These are phyloP conservation scores for Candida khao-thaluensis DNA, from an alignment of 805 yeast species.

Conservation along the genomic window DNA sequence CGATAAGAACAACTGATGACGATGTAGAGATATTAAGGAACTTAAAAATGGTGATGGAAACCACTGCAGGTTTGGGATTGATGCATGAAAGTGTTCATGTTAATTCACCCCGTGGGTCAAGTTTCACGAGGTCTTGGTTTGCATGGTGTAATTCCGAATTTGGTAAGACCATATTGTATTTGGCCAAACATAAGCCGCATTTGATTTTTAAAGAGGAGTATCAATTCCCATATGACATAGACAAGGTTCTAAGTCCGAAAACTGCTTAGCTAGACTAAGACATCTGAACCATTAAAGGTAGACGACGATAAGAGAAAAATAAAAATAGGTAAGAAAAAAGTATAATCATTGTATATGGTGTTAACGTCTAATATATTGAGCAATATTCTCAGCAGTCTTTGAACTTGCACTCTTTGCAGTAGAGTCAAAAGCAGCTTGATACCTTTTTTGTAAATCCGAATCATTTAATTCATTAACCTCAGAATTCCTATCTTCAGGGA, in stretches of 20 bases:
- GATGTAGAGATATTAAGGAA: constrained; percentile 60
- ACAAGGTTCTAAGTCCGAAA: background rate
- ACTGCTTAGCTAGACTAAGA: too few species aligned
- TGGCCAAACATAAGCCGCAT: constrained; percentile 72
- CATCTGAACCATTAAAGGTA: too few species aligned
- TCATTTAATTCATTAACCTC: constrained; percentile 48
- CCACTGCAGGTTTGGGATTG: constrained; percentile 74
- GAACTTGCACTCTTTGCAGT: constrained; percentile 62
- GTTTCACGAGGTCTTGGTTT: constrained; percentile 86
- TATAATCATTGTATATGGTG: constrained; percentile 8
- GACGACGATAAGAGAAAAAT: too few species aligned
- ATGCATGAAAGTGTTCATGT: constrained; percentile 84
- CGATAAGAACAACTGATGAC: constrained; percentile 70
- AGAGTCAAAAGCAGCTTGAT: constrained; percentile 68
- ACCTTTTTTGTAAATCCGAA: constrained; percentile 60
- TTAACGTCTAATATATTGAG: constrained; percentile 52
- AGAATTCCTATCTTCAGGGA: constrained; percentile 63
- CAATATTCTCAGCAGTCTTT: constrained; percentile 70
- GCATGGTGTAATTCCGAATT: constrained; percentile 94
- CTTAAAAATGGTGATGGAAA: constrained; percentile 50
- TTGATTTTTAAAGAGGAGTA: constrained; percentile 55
- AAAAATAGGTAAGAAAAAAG: background rate
- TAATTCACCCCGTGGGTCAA: constrained; percentile 42
- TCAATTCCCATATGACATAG: constrained; percentile 24
- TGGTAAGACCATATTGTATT: constrained; percentile 78